Conservation (phyloP, 129 eudicot species). For the Tanacetum coccineum region DNA sequence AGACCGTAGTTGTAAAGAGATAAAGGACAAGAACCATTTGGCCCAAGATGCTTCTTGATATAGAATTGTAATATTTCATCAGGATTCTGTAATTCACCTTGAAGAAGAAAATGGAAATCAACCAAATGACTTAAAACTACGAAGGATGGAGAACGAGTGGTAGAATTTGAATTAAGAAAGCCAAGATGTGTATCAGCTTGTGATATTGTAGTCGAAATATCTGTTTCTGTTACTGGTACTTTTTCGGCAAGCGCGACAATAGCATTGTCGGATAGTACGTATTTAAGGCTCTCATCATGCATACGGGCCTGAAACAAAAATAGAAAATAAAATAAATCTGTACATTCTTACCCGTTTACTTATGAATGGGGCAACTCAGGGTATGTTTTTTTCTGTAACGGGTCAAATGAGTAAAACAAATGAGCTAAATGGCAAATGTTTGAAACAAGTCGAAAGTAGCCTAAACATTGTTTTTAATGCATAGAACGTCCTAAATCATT, state of each 20-base stretch:
- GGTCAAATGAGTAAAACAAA: neutral
- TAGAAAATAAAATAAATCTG: neutral
- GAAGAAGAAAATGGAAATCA: slow-evolving; percentile 46
- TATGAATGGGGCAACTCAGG: neutral
- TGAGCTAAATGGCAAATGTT: no score
- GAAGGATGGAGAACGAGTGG: slow-evolving; percentile 51
- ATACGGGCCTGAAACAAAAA: slow-evolving; percentile 75
- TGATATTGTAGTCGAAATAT: slow-evolving; percentile 46
- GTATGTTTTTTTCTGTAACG: neutral
- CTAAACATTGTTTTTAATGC: neutral
- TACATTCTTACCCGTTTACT: neutral
- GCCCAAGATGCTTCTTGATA: slow-evolving; percentile 60
- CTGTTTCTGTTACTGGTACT: slow-evolving; percentile 43
- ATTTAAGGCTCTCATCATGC: slow-evolving; percentile 96
- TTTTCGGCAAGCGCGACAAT: slow-evolving; percentile 62
- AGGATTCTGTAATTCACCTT: slow-evolving; percentile 30
- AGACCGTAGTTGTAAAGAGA: slow-evolving; percentile 69
- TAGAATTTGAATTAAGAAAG: slow-evolving; percentile 27
- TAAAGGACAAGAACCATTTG: slow-evolving; percentile 69
- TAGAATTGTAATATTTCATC: slow-evolving; percentile 44
- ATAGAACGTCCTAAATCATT: no score
- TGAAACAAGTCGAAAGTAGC: no score
- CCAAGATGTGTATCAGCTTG: slow-evolving; percentile 58
- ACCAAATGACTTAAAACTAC: slow-evolving; percentile 65
- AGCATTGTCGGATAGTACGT: slow-evolving; percentile 79